phyloP scores from a whole-genome alignment of 805 yeast species.

The Saccharomycopsis olivae region DNA sequence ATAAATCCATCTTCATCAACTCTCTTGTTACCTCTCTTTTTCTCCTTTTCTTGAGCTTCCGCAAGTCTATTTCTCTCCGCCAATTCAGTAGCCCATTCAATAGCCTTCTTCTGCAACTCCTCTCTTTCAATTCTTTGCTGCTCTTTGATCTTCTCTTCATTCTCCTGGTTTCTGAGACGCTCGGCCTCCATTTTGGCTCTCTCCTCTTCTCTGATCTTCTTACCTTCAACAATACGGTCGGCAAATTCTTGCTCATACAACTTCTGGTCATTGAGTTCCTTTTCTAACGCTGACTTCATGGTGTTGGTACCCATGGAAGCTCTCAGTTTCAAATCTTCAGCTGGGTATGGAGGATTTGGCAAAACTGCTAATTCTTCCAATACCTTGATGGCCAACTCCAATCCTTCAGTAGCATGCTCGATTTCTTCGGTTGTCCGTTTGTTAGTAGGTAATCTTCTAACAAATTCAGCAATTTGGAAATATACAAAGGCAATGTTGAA shows the following conservation, averaged over 20 bases:
- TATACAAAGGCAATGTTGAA: conserved; percentile 80
- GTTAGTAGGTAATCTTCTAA: conserved; percentile 49
- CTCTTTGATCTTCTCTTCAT: conserved; percentile 31
- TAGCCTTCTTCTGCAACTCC: conserved; percentile 45
- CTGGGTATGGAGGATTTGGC: conserved; percentile 63
- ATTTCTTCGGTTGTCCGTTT: conserved; percentile 57
- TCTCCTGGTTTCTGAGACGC: conserved; percentile 38
- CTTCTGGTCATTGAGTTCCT: conserved; percentile 61
- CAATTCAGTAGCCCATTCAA: conserved; percentile 48
- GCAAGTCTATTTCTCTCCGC: conserved; percentile 30
- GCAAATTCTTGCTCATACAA: conserved; percentile 49
- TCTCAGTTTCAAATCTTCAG: conserved; percentile 72
- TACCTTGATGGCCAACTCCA: conserved; percentile 49
- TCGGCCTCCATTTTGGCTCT: conserved; percentile 35
- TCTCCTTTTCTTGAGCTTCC: conserved; percentile 25
- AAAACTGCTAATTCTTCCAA: conserved; percentile 52
- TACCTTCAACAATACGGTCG: conserved; percentile 63
- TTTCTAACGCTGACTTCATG: conserved; percentile 57
- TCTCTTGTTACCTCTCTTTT: conserved; percentile 23
- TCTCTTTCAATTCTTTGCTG: conserved; percentile 31
- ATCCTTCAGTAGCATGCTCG: conserved; percentile 40
- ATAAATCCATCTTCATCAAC: conserved; percentile 25
- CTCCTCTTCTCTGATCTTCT: conserved; percentile 51
- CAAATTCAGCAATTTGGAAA: conserved; percentile 77
- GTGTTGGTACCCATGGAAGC: conserved; percentile 79